Base-by-base conservation (phyloP, 2,329 filamentous ascomycete species). In the Epichloe sp. region DNA sequence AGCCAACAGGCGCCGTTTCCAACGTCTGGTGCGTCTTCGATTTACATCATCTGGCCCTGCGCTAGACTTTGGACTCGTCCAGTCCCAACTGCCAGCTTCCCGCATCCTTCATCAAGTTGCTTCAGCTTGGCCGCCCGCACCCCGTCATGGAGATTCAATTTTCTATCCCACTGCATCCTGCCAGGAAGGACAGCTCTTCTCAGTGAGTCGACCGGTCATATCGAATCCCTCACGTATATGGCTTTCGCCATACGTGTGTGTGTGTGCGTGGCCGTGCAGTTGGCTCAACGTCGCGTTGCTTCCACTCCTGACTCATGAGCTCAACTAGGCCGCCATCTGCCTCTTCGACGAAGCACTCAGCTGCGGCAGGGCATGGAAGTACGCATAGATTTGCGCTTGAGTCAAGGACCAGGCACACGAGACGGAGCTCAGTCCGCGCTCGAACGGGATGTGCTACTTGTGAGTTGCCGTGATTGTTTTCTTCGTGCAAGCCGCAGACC, bases 311-410 rank as follows among this genome's bases (percentile, higher is more conserved):
- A 47, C 50, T 42, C 14, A 12, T 17, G 7, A 37, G 17, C 19
- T 48, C 48, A 14, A 11, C n/a, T 51, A 51, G 49, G 26, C 46
- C 42, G 19, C 31, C 37, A 12, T 47, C 45, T 42, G 35, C 49
- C 17, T 17, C 49, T 10, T 41, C 47, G 5, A 44, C 31, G 23
- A 47, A 46, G 11, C 35, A 52, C 14, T 10, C 44, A 1, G 42
- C 57, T 10, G 45, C 56, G 1, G 48, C 58, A 40, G 55, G 58
- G 10, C 58, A 54, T 47, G 60, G 60, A 34, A 60, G 63, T 15
- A 66, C 63, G 8, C 63, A 68, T 62, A 60, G 65, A 15, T 69
- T 69, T 57, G 67, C 67, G 2, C 64, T 69, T 38, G 66, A 68
- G 37, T 59, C 66, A 5, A 59, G 66, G 49, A 62, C 64, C 7